These are phyloP conservation scores for Kazachstania taianensis DNA, from an alignment of 805 yeast genomes.

Conservation along the genomic window DNA sequence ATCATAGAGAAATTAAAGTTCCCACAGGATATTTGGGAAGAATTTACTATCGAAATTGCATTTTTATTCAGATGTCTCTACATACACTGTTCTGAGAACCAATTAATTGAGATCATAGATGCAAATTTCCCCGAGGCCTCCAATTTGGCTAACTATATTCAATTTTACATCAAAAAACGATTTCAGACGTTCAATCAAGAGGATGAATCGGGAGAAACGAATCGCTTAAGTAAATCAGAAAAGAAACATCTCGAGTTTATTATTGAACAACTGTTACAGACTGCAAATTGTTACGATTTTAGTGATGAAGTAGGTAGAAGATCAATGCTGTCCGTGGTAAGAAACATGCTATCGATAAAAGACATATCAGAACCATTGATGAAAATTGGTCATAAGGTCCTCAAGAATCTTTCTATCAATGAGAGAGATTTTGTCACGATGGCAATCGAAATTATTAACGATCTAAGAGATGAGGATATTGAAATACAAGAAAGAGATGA, in stretches of 20 bases:
- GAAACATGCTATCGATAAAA: constrained; percentile 51
- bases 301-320: constrained; percentile 88
- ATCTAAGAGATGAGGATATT: constrained; percentile 59
- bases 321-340: constrained; percentile 50
- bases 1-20: constrained; percentile 49
- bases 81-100: constrained; percentile 49
- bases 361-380: constrained; percentile 45
- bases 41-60: constrained; percentile 63
- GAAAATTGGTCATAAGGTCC: constrained; percentile 49
- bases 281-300: constrained; percentile 67
- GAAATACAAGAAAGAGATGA: constrained; percentile 30
- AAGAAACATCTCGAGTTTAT: constrained; percentile 58
- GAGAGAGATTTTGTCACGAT: constrained; percentile 79
- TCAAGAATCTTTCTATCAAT: constrained; percentile 60
- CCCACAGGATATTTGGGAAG: constrained; percentile 57
- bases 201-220: constrained; percentile 11
- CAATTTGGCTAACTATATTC: constrained; percentile 50
- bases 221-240: constrained; percentile 30
- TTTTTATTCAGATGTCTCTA: constrained; percentile 61
- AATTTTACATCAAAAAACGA: constrained; percentile 46
- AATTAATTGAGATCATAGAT: constrained; percentile 48
- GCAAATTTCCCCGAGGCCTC: constrained; percentile 71
- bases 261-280: constrained; percentile 57
- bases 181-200: constrained; percentile 3
- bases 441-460: constrained; percentile 78